Percentiles rank a stretch among this genome's conserved stretches.
Evolutionary conservation across 1,284 basidiomycete species (phyloP).

Genomic region (Schizophyllum commune): DNA sequence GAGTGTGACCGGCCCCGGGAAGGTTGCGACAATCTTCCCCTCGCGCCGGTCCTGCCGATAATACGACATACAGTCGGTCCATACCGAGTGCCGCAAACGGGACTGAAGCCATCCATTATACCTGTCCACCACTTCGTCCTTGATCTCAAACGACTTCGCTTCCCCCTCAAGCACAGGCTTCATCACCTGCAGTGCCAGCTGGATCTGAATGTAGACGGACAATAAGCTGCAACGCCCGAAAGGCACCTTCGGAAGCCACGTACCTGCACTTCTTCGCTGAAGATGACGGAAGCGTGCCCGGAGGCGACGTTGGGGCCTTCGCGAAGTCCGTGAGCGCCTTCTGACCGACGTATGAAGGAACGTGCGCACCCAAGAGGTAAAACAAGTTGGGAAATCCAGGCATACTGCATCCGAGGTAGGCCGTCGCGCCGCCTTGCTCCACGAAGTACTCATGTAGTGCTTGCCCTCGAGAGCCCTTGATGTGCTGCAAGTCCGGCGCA

Average conservation of each 20-base stretch:
- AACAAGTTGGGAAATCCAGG: constrained; percentile 38
- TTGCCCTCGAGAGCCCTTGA: constrained; percentile 20
- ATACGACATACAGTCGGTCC: constrained; percentile 31
- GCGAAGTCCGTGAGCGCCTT: not conserved
- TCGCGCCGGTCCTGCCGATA: constrained; percentile 23
- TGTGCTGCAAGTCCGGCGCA: constrained; percentile 23
- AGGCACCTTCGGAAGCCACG: not conserved
- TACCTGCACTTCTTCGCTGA: constrained; percentile 36
- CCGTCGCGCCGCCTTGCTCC: constrained; percentile 28
- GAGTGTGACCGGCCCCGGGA: constrained; percentile 27
- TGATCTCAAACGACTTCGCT: constrained; percentile 26
- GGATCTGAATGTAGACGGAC: constrained; percentile 15
- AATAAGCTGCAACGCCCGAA: not conserved
- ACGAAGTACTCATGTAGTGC: constrained; percentile 32
- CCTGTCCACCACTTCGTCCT: constrained; percentile 23
- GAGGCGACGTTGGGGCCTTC: constrained; percentile 40
- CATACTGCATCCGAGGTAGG: constrained; percentile 31
- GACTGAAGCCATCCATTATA: constrained; percentile 35
- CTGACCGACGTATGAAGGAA: constrained; percentile 1
- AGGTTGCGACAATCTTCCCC: constrained; percentile 27
- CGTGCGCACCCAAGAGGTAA: constrained; percentile 25
- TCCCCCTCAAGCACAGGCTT: constrained; percentile 27
- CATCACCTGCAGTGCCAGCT: constrained; percentile 32
- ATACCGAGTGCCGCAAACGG: constrained; percentile 29
- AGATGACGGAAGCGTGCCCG: constrained; percentile 39